These are phyloP conservation scores for Chrysanthemum lavandulifolium DNA, from an alignment of 129 eudicot genomes.

Conservation along the genomic window DNA sequence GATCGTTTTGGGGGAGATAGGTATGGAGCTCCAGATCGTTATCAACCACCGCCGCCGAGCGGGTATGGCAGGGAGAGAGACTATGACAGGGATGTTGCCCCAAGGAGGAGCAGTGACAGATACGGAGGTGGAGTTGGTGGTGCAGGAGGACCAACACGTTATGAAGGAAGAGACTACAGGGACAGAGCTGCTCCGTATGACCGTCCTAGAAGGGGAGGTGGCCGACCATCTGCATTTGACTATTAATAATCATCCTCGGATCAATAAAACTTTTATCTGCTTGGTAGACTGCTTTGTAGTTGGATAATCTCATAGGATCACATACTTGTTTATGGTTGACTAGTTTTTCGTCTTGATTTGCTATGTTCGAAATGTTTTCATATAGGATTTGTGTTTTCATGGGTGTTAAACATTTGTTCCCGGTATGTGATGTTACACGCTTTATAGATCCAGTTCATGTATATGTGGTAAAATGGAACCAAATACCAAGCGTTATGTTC, in stretches of 20 bases:
- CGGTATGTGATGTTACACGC: background rate
- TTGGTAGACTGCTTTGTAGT: conserved; percentile 23
- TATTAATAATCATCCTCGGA: conserved; percentile 32
- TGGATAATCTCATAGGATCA: conserved; percentile 10
- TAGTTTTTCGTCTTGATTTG: background rate
- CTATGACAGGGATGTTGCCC: conserved; percentile 67
- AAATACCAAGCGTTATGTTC: background rate
- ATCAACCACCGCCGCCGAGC: conserved; percentile 34
- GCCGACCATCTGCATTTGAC: conserved; percentile 66
- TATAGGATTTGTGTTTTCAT: background rate
- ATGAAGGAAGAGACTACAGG: conserved; percentile 73
- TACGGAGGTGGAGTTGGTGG: conserved; percentile 72
- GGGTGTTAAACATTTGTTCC: background rate
- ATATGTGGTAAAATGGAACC: background rate
- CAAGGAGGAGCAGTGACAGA: conserved; percentile 71
- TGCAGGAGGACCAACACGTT: conserved; percentile 78
- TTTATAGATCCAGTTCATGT: background rate
- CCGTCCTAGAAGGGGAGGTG: conserved; percentile 77
- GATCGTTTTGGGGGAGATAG: conserved; percentile 72
- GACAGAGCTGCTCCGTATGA: conserved; percentile 93
- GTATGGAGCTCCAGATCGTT: conserved; percentile 68
- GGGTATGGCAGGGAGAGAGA: conserved; percentile 80
- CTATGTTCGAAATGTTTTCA: conserved; percentile 12
- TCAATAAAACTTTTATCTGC: conserved; percentile 9
- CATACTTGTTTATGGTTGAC: conserved; percentile 14